Percentiles rank a stretch among this genome's conserved stretches.
phyloP scores from a whole-genome alignment of 176 grass and related monocot genomes.

The Pontederia crassipes region DNA sequence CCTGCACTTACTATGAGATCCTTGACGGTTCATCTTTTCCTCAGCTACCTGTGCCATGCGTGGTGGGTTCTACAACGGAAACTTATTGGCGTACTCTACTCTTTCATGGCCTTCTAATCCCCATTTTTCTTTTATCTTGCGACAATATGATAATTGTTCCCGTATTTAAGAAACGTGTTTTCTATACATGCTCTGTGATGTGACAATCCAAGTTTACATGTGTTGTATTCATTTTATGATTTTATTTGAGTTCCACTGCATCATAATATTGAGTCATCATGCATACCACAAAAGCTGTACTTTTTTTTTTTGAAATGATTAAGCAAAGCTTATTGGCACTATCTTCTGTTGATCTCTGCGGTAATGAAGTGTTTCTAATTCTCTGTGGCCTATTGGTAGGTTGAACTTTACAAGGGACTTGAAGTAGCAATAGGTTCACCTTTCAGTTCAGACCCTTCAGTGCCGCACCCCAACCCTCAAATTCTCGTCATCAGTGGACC shows the following conservation, averaged over 20 bases:
- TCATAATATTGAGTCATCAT: no score
- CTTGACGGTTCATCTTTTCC: background rate
- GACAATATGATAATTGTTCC: no score
- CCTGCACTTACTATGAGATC: background rate
- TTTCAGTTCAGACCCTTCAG: slow-evolving; percentile 72
- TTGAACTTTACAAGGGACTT: slow-evolving; percentile 49
- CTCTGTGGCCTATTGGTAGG: slow-evolving; percentile 24
- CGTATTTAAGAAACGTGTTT: no score
- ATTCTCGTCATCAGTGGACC: slow-evolving; percentile 91
- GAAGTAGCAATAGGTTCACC: slow-evolving; percentile 61
- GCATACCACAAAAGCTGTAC: no score
- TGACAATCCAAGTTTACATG: no score
- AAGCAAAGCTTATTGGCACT: background rate
- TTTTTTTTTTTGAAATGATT: no score
- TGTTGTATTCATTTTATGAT: no score
- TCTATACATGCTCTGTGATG: no score
- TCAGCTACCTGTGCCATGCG: background rate
- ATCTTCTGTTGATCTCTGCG: background rate
- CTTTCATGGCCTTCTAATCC: no score
- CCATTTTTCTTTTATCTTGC: no score
- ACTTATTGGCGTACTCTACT: no score
- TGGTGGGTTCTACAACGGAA: background rate
- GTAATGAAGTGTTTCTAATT: background rate
- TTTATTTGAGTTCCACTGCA: no score
- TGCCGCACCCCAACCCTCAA: slow-evolving; percentile 56